Evolutionary conservation across 2,329 filamentous ascomycete genomes (phyloP), one percentile per base, ranked within the genome.

Genomic region (Ceratocystis cubensis): DNA sequence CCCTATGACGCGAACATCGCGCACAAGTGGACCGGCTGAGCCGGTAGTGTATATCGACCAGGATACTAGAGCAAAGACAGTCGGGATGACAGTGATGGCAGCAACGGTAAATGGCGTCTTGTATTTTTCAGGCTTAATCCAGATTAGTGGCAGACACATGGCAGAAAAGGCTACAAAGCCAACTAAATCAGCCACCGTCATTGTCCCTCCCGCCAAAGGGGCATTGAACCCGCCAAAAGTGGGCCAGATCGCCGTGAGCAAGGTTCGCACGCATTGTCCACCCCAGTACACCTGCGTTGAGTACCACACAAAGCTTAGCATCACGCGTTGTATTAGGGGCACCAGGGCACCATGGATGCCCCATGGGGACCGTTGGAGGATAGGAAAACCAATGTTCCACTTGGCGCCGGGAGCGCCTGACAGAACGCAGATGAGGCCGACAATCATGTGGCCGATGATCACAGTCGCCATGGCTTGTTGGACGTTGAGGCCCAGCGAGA

Each of bases 291-390:
- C 79, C 69, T 80, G 78, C 0, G 79, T 73, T 3, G 78, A 76
- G 44, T 76, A 78, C 79, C 79, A 81, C 56, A 81, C 79, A 66
- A 81, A 80, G 69, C 80, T 80, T 7, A 81, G 73, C 63, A 81
- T 64, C 15, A 79, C 75, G 1, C 80, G 75, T 69, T 80, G 78
- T 3, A 77, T 68, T 17, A 77, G 76, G 10, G 75, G 75, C 3
- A 75, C 74, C 53, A 76, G 74, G 2, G 74, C 75, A 30, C 76
- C 75, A 61, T 75, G 75, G 75, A 77, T 76, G 20, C 75, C 76
- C 66, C 77, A 77, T 44, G 75, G 72, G 63, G 72, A 74, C 61
- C 76, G 72, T 41, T 76, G 71, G 59, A 77, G 74, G 44, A 77
- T 75, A 2, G 76, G 76, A 63, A 79, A 79, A 0, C 74, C 74